Evolutionary conservation across 306 rosid species (phyloP), one percentile per base, ranked within the genome.

Genomic region (Cicer yamashitae): DNA sequence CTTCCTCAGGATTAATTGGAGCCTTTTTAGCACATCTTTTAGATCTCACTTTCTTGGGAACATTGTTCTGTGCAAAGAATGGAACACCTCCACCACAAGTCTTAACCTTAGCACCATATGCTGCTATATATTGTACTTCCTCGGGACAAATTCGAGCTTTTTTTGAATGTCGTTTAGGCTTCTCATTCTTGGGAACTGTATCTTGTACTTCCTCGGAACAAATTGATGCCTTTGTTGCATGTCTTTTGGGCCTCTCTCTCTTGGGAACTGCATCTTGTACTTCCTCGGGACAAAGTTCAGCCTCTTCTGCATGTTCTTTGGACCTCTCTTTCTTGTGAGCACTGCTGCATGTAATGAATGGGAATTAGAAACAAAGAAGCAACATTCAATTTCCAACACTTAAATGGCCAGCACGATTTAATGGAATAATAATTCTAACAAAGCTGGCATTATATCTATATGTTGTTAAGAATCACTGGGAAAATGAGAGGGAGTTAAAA

Each of bases 261-360:
- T 22, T 67, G 20, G 54, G 56, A 46, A 12, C 68, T 38, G 13
- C 25, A 58, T 53, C 65, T 82, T 18, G 44, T 59, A 8, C 53
- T 66, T 71, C 82, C 65, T 75, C 54, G 1, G 77, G 43, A 79
- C 34, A 67, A 46, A 14, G 73, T 76, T 67, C 74, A 54, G 70
- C 37, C 43, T 77, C 76, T 50, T 75, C 85, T 57, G 63, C 75
- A 8, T 37, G 66, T 77, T 82, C 84, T 80, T 65, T 82, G 7
- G 81, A 59, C 46, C 64, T 87, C 10, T 1, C 73, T 79, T 77
- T 84, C 84, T 73, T 84, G 12, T 58, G 44, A 84, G 22, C 57
- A 72, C 67, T 67, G 59, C 97, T 94, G 90, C 85, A 87, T 71
- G 59, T 60, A 70, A 70, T 7, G 15, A 76, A 69, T 15, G 47